phyloP scores from a whole-genome alignment of 1,139 yeast genomes.

The Hemisphaericaspora xylanilytica region DNA sequence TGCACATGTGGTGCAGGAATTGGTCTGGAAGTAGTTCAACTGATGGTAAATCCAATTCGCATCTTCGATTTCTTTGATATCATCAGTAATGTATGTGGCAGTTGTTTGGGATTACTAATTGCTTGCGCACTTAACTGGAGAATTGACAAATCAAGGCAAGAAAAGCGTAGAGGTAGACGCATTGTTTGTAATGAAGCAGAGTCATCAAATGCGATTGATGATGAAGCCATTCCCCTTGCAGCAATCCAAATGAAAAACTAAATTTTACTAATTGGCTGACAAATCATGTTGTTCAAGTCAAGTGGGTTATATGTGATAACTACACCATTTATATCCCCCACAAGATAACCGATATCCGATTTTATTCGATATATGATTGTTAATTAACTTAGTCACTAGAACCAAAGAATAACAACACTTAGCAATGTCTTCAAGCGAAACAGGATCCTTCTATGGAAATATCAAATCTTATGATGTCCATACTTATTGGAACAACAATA shows the following conservation, averaged over 20 bases:
- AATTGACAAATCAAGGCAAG: slow-evolving; percentile 9
- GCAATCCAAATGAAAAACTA: background rate
- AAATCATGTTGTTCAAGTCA: background rate
- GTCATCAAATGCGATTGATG: background rate
- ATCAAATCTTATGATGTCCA: slow-evolving; percentile 51
- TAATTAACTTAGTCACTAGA: no score
- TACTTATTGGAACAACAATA: slow-evolving; percentile 49
- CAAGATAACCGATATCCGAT: no score
- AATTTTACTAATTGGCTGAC: background rate
- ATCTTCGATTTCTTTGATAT: slow-evolving; percentile 52
- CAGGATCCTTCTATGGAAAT: slow-evolving; percentile 25
- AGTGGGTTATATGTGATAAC: background rate
- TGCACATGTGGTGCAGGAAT: slow-evolving; percentile 49
- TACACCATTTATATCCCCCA: no score
- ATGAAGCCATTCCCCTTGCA: background rate
- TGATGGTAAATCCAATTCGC: slow-evolving; percentile 42
- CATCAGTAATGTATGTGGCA: slow-evolving; percentile 39
- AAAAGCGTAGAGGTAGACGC: slow-evolving; percentile 8
- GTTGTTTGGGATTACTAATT: slow-evolving; percentile 25
- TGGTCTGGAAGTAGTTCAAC: slow-evolving; percentile 53
- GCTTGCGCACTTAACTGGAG: slow-evolving; percentile 16
- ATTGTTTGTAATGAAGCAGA: background rate
- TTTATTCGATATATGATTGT: no score
- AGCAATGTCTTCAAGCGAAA: background rate
- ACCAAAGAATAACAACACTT: no score